A percentile compares a stretch with the other conserved stretches of the same genome.
These are phyloP conservation scores for Fusarium buxicola DNA, from an alignment of 2,329 filamentous ascomycete species.

Conservation along the genomic window DNA sequence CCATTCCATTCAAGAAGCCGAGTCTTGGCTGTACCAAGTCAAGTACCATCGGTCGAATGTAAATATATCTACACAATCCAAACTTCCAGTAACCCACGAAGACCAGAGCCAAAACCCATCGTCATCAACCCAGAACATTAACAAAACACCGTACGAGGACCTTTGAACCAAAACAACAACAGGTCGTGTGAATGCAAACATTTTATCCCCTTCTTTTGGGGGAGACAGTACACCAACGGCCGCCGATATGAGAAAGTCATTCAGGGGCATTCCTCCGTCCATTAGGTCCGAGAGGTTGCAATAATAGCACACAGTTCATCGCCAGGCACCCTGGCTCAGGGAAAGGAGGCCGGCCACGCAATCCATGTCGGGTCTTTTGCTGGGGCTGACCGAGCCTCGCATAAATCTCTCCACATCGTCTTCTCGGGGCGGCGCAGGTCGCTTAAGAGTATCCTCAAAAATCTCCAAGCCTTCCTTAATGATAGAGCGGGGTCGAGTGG, in stretches of 20 bases:
- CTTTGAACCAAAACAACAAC: constrained; percentile 28
- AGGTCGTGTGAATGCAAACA: constrained; percentile 27
- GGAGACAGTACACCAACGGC: constrained; percentile 32
- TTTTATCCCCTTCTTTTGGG: constrained; percentile 29
- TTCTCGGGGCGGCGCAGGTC: constrained; percentile 39
- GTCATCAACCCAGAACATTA: constrained; percentile 28
- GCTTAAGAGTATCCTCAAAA: constrained; percentile 62
- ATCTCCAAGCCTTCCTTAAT: constrained; percentile 58
- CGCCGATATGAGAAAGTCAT: constrained; percentile 20
- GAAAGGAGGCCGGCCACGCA: constrained; percentile 90
- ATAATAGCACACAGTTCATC: constrained; percentile 51
- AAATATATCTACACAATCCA: constrained; percentile 43
- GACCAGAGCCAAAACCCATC: constrained; percentile 19
- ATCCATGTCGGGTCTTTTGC: constrained; percentile 84
- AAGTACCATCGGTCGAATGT: constrained; percentile 32
- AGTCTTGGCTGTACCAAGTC: constrained; percentile 21
- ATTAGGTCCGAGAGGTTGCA: constrained; percentile 22
- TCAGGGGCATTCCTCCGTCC: constrained; percentile 22
- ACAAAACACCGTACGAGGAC: constrained; percentile 37
- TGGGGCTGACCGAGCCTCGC: constrained; percentile 72
- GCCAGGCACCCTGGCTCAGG: constrained; percentile 93
- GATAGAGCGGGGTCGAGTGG: constrained; percentile 49
- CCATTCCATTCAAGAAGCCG: constrained; percentile 36
- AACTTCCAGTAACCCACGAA: constrained; percentile 30
- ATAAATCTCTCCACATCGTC: constrained; percentile 82